A percentile compares a stretch with the other conserved stretches of the same genome.
Evolutionary conservation across 345 rosid genomes (phyloP).

Genomic region (Gossypium anomalum): DNA sequence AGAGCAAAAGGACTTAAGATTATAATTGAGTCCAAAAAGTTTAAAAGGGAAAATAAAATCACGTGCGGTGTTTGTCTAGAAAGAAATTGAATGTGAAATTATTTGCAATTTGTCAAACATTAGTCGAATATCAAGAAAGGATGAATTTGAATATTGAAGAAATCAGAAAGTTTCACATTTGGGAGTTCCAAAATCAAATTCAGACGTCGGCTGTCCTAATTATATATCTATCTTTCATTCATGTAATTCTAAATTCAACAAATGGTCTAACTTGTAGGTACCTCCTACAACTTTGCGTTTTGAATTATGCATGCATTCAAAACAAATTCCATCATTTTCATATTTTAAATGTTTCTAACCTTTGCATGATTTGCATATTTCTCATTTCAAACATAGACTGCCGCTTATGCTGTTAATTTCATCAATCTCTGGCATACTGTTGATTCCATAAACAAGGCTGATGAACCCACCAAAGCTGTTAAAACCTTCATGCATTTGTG

Average conservation of each 20-base stretch:
- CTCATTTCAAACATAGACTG: neutral
- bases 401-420: neutral
- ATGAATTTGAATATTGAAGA: neutral
- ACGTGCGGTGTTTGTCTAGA: neutral
- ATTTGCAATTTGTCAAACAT: constrained; percentile 2
- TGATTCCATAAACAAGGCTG: constrained; percentile 13
- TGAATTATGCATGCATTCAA: neutral
- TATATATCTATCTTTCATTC: neutral
- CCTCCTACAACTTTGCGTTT: neutral
- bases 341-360: too few species aligned
- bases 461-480: constrained; percentile 13
- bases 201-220: neutral
- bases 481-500: constrained; percentile 15
- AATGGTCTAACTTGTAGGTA: neutral
- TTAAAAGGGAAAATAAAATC: neutral
- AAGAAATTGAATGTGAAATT: neutral
- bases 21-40: neutral
- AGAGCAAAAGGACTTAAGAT: neutral
- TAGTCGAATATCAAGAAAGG: neutral
- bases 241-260: neutral
- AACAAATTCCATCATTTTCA: neutral
- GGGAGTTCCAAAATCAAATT: neutral
- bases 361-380: too few species aligned
- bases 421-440: neutral
- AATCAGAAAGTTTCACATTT: constrained; percentile 2